Conservation (phyloP, 225 moss, liverwort and hornwort genomes). For the Pleurozium schreberi region DNA sequence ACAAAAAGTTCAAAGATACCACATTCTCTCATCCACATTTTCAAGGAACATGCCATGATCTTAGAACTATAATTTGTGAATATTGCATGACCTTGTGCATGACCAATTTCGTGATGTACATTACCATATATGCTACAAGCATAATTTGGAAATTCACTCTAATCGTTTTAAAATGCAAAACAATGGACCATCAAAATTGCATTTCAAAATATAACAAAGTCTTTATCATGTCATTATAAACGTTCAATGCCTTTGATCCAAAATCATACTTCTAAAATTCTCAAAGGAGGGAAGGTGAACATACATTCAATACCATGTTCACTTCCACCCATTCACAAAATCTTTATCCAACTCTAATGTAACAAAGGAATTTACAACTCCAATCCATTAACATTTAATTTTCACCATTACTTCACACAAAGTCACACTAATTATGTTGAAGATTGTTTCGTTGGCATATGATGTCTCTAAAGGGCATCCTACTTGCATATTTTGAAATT, state of each 20-base stretch:
- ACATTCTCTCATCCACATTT: too few relatives aligned
- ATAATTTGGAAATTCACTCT: neutral
- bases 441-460: too few relatives aligned
- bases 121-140: neutral
- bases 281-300: neutral
- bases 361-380: neutral
- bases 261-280: neutral
- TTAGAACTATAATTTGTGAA: too few relatives aligned
- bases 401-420: too few relatives aligned
- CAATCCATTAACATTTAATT: too few relatives aligned
- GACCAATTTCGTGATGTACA: too few relatives aligned
- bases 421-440: too few relatives aligned
- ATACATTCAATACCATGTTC: neutral
- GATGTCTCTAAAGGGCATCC: too few relatives aligned
- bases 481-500: too few relatives aligned
- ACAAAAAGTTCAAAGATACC: too few relatives aligned
- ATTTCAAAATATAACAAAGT: neutral
- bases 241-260: neutral
- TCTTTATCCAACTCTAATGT: neutral
- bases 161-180: neutral
- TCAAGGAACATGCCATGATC: too few relatives aligned
- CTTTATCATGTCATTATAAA: neutral
- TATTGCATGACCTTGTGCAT: too few relatives aligned
- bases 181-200: neutral
- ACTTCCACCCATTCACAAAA: neutral